Conservation (phyloP, 257 asterid species). For the Anisodus acutangulus region DNA sequence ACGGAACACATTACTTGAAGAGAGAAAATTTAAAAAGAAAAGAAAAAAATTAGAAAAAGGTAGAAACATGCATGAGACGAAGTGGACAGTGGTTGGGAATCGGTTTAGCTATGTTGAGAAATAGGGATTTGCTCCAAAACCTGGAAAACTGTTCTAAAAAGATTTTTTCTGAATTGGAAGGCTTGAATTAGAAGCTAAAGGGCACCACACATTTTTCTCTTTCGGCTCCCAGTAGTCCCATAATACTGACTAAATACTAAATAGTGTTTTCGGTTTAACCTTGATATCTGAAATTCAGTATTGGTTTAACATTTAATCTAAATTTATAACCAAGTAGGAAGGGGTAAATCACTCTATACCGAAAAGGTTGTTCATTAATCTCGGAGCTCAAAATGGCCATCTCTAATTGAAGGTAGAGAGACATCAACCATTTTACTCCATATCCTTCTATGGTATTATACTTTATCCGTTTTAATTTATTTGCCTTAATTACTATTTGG, state of each 20-base stretch:
- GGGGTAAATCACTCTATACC: no score
- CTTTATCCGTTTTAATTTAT: no score
- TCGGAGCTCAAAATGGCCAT: no score
- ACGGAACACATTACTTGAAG: neutral
- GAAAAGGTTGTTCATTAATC: no score
- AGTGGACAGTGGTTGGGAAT: slow-evolving; percentile 37
- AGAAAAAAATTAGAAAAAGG: neutral
- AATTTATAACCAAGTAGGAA: no score
- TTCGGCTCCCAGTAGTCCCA: neutral
- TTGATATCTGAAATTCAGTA: neutral
- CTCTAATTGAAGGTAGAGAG: no score
- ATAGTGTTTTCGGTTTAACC: no score
- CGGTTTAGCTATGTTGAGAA: slow-evolving; percentile 46
- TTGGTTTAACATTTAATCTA: no score
- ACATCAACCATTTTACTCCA: no score
- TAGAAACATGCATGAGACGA: neutral
- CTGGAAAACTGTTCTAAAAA: neutral
- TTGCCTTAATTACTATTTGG: no score
- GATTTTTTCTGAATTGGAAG: neutral
- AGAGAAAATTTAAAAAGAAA: neutral
- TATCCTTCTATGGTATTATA: no score
- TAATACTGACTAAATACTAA: neutral
- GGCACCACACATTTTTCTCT: slow-evolving; percentile 19
- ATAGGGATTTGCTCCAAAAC: slow-evolving; percentile 24
- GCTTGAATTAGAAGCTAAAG: slow-evolving; percentile 11